Base-by-base conservation (phyloP, 345 rosid species). In the Erodium maritimum region DNA sequence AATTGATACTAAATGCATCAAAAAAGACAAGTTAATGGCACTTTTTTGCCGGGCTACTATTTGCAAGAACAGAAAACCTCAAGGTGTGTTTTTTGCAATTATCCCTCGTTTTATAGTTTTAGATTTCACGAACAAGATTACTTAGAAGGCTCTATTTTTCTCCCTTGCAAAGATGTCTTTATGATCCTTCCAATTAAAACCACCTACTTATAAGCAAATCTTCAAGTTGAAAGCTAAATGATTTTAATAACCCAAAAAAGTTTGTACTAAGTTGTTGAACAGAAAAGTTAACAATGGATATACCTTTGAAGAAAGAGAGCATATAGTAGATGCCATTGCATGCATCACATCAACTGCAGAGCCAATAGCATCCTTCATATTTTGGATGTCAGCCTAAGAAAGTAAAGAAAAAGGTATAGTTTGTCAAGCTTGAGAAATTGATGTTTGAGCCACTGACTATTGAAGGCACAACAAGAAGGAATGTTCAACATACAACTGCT, bases 331-430 rank as follows among this genome's bases (percentile, higher is more conserved):
- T 20, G 79, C 81, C 95, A 93, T 82, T 71, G 83, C 85, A 54
- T 83, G 95, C 95, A 88, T 86, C 17, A 75, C 84, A 69, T 85
- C 90, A 60, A 81, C 84, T 9, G 96, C 90, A 65, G 95, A 86
- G 64, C 86, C 68, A 61, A 86, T 70, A 61, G 87, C 95, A 79
- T 93, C 81, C 79, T 83, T 88, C 66, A 93, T 82, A 65, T 84
- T 82, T 73, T 79, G 87, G 58, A 75, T 70, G 75, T 93, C 86
- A 55, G 71, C 85, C 99, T 93, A n/a, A n/a, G n/a, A n/a, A n/a
- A n/a, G n/a, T n/a, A n/a, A n/a, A n/a, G n/a, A 20, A 59, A 50
- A 22, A 53, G 61, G 46, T 48, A 59, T 53, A 29, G 46, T 54
- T 53, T 21, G 59, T 59, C 64, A 65, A 55, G 19, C 24, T 20